phyloP scores from a whole-genome alignment of 106 monocot genomes.

The Iris macrosiphon region DNA sequence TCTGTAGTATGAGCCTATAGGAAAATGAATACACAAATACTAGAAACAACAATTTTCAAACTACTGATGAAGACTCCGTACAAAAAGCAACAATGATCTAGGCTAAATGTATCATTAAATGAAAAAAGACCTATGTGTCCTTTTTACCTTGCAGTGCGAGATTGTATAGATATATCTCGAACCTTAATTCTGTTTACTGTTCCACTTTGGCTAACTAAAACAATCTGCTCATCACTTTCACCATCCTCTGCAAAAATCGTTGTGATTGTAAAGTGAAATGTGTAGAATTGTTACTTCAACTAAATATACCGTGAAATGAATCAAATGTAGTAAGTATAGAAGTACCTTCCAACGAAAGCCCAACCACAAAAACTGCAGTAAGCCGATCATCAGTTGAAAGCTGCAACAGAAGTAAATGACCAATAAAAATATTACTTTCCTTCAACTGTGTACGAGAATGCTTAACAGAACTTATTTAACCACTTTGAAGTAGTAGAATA shows the following conservation, averaged over 20 bases:
- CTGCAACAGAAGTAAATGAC: slow-evolving; percentile 23
- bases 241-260: slow-evolving; percentile 56
- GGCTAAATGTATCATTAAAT: too few relatives aligned
- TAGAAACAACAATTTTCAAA: too few relatives aligned
- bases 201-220: slow-evolving; percentile 95
- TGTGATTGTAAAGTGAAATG: not conserved
- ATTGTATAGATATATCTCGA: slow-evolving; percentile 86
- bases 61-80: too few relatives aligned
- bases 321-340: not conserved
- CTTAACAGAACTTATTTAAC: not conserved
- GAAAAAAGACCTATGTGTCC: not conserved
- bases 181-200: slow-evolving; percentile 95
- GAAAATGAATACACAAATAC: too few relatives aligned
- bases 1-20: too few relatives aligned
- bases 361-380: slow-evolving; percentile 91
- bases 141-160: slow-evolving; percentile 61
- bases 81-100: too few relatives aligned
- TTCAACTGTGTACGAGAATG: not conserved
- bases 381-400: slow-evolving; percentile 62
- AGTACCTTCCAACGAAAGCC: slow-evolving; percentile 77
- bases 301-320: not conserved
- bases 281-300: not conserved
- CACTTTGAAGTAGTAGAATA: not conserved
- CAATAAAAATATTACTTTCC: not conserved
- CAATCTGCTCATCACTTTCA: slow-evolving; percentile 88